Evolutionary conservation across 305 asterid species (phyloP).

Genomic region (Fraxinus dipetala): DNA sequence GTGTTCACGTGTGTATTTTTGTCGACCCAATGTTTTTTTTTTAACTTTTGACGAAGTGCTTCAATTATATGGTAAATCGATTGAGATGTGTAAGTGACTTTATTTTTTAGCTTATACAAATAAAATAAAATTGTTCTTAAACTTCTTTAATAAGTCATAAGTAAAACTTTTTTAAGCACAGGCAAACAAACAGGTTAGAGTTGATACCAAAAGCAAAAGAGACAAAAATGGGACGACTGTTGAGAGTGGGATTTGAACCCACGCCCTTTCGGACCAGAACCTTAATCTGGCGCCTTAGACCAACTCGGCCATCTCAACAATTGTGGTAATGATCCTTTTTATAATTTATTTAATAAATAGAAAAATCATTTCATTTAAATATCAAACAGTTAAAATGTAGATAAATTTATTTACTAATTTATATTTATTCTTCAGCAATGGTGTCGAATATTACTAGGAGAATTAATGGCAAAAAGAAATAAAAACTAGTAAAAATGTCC

Average conservation of each 20-base stretch:
- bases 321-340: rapidly evolving
- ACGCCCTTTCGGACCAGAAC: slow-evolving; percentile 72
- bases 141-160: neutral
- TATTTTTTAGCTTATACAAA: neutral
- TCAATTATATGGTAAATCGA: neutral
- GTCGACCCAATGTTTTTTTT: neutral
- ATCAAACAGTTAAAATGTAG: neutral
- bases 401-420: neutral
- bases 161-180: neutral
- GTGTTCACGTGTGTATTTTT: neutral
- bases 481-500: neutral
- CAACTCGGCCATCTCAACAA: slow-evolving; percentile 63
- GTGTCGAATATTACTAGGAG: neutral
- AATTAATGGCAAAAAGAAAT: neutral
- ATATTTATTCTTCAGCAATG: neutral
- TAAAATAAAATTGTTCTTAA: neutral
- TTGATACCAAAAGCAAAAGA: neutral
- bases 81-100: neutral
- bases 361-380: neutral
- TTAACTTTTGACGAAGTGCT: neutral
- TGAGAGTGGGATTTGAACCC: slow-evolving; percentile 56
- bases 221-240: neutral
- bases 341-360: too few relatives aligned
- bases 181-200: neutral
- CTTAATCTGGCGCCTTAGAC: slow-evolving; percentile 84